Evolutionary conservation across 164 flowering plant species (phyloP).

Genomic region (Vitis rupestris): DNA sequence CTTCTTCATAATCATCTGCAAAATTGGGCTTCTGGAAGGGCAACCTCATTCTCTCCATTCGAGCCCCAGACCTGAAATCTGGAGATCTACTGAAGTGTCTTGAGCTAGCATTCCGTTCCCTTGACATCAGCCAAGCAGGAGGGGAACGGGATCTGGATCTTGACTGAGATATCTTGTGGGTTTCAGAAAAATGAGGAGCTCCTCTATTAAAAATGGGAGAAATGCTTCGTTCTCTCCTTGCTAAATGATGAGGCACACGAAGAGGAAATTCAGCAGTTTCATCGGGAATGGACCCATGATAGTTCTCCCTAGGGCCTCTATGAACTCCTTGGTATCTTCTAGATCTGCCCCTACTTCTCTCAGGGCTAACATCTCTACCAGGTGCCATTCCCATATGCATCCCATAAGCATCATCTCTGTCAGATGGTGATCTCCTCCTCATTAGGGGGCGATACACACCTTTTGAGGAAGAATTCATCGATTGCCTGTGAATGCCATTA

Average conservation of each 20-base stretch:
- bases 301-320: slow-evolving; percentile 20
- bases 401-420: slow-evolving; percentile 18
- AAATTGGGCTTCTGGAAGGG: slow-evolving; percentile 30
- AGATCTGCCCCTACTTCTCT: slow-evolving; percentile 16
- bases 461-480: slow-evolving; percentile 11
- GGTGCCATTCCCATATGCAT: slow-evolving; percentile 10
- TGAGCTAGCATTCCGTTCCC: slow-evolving; percentile 17
- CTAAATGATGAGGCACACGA: slow-evolving; percentile 15
- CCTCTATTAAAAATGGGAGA: slow-evolving; percentile 23
- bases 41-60: slow-evolving; percentile 26
- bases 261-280: slow-evolving; percentile 17
- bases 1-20: slow-evolving; percentile 19
- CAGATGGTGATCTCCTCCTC: slow-evolving; percentile 19
- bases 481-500: slow-evolving; percentile 12
- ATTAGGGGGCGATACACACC: slow-evolving; percentile 14
- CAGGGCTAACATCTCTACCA: slow-evolving; percentile 17
- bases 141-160: slow-evolving; percentile 37
- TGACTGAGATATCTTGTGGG: slow-evolving; percentile 24
- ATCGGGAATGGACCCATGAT: slow-evolving; percentile 15
- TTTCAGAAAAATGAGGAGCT: slow-evolving; percentile 10
- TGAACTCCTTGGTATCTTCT: slow-evolving; percentile 22
- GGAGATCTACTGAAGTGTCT: slow-evolving; percentile 28
- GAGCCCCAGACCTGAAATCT: slow-evolving; percentile 20
- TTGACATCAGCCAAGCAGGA: slow-evolving; percentile 2
- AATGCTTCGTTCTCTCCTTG: slow-evolving; percentile 28